Conservation (phyloP, 2,329 filamentous ascomycete species). For the Colletotrichum tropicicola region DNA sequence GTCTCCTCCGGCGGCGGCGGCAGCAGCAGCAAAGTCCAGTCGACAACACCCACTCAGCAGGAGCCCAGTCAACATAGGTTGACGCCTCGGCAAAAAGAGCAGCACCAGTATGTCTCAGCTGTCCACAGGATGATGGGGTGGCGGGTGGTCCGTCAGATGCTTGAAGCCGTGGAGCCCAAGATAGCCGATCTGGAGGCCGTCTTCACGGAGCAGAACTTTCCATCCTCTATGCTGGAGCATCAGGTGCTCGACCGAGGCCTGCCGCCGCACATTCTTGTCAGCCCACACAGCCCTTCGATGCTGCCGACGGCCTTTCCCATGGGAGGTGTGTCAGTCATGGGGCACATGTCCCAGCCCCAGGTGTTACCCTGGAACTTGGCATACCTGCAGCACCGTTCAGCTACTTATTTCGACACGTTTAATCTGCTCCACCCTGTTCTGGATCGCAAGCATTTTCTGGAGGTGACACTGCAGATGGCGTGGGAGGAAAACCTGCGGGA, state of each 20-base stretch:
- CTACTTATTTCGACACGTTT: conserved; percentile 67
- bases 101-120: conserved; percentile 21
- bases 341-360: neutral
- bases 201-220: conserved; percentile 11
- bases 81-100: neutral
- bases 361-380: conserved; percentile 37
- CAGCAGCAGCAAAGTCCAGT: conserved; percentile 14
- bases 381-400: conserved; percentile 58
- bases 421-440: conserved; percentile 68
- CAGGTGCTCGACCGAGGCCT: conserved; percentile 8
- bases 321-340: neutral
- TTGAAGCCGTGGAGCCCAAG: conserved; percentile 15
- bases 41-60: conserved; percentile 30
- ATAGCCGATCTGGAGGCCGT: conserved; percentile 10
- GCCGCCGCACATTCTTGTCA: neutral
- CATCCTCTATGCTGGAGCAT: conserved; percentile 15
- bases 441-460: conserved; percentile 63
- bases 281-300: neutral
- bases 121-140: conserved; percentile 28
- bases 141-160: conserved; percentile 26
- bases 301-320: neutral
- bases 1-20: no score
- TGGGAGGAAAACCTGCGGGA: conserved; percentile 59
- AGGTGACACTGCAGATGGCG: conserved; percentile 54
- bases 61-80: conserved; percentile 11